Evolutionary conservation across 106 monocot genomes (phyloP).

Genomic region (Cymbidium sinense): DNA sequence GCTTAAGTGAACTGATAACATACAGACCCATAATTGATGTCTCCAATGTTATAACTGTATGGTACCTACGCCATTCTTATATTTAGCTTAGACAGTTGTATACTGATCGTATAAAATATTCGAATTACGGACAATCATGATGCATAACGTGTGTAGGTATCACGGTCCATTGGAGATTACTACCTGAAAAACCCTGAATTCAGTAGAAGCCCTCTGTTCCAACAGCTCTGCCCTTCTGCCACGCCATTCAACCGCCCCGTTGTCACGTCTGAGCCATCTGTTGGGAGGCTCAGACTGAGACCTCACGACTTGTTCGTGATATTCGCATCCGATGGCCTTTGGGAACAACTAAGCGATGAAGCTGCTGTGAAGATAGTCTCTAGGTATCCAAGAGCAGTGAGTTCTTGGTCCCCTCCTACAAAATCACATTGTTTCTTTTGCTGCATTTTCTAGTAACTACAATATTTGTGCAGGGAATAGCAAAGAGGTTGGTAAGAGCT

Average conservation of each 20-base stretch:
- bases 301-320: neutral
- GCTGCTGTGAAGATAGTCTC: neutral
- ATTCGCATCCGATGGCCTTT: neutral
- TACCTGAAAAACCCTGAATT: neutral
- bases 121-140: too few species aligned
- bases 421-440: too few species aligned
- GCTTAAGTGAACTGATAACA: too few species aligned
- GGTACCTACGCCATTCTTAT: too few species aligned
- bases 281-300: neutral
- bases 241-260: neutral
- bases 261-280: neutral
- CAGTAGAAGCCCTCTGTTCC: neutral
- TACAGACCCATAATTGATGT: too few species aligned
- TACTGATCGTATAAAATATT: neutral
- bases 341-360: neutral
- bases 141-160: neutral
- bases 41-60: too few species aligned
- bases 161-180: neutral
- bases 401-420: neutral
- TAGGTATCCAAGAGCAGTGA: neutral
- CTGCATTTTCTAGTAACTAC: too few species aligned
- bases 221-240: neutral
- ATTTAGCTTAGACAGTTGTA: neutral
- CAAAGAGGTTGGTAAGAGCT: slow-evolving; percentile 60
- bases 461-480: slow-evolving; percentile 51